Evolutionary conservation across 2,329 filamentous ascomycete genomes (phyloP), one percentile per base, ranked within the genome.

Genomic region (Pseudocercospora fijiensis): DNA sequence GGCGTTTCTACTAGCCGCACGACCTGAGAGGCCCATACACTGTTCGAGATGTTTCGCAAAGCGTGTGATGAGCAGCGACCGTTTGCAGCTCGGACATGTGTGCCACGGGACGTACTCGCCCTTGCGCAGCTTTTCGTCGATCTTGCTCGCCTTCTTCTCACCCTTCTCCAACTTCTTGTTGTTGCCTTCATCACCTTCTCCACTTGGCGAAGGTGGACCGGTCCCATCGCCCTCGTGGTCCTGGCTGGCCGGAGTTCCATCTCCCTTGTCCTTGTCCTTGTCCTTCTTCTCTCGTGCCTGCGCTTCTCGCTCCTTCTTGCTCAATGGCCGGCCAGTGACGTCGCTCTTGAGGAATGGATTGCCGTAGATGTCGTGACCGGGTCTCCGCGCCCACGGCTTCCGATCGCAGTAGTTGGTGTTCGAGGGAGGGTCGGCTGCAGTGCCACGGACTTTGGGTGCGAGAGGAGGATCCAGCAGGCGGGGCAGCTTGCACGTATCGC

Each of bases 361-460:
- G 57, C 89, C 90, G 76, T 92, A 92, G 68, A 93, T 91, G 76
- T 94, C 90, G 78, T 88, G 90, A 65, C 89, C 89, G 1, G 86
- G 82, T 74, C 90, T 88, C 69, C 90, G 86, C 65, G 91, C 90
- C 80, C 89, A 93, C 0, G 90, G 90, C 65, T 89, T 87, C 68
- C 88, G 87, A 77, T 90, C 91, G 83, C 90, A 94, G 81, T 92
- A 93, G 69, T 88, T 86, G 0, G 73, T 76, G 41, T 68, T 71
- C 60, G 77, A 76, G 18, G 77, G 78, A 11, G 81, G 77, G 45
- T 81, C 79, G 45, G 71, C 65, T 10, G 70, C 61, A 10, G 73
- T 67, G 58, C 72, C 73, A 49, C 74, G 71, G 26, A 75, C 74
- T 67, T 68, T 71, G 16, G 73, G 68, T 69, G 88, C 81, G 67